Conservation (phyloP, 2,329 filamentous ascomycete species). For the Lachnellula cervina region DNA sequence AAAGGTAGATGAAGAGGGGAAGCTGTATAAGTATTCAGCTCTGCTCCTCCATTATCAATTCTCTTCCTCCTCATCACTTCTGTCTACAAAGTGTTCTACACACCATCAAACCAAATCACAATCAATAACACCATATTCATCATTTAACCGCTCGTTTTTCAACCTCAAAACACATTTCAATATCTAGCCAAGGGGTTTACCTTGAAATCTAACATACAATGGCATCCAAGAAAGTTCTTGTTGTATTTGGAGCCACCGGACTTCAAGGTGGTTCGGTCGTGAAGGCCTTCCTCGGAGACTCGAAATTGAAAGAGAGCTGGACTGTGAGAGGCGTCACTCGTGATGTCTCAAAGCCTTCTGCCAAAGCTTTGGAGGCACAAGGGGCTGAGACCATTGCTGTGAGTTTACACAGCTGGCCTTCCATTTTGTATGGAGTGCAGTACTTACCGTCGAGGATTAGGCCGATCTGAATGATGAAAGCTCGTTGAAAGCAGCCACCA, state of each 20-base stretch:
- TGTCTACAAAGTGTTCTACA: background rate
- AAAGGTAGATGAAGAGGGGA: background rate
- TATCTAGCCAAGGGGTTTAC: background rate
- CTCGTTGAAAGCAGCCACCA: conserved; percentile 33
- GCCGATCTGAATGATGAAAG: conserved; percentile 39
- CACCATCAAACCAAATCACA: background rate
- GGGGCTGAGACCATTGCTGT: conserved; percentile 42
- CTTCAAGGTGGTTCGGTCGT: conserved; percentile 51
- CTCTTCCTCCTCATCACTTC: background rate
- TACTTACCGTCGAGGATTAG: conserved; percentile 10
- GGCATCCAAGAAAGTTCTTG: conserved; percentile 36
- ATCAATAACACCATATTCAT: background rate
- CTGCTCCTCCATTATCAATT: background rate
- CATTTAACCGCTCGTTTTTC: background rate
- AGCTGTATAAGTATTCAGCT: background rate
- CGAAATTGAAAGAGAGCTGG: conserved; percentile 37
- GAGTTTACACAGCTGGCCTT: conserved; percentile 6
- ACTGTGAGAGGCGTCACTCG: conserved; percentile 46
- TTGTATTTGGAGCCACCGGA: conserved; percentile 45
- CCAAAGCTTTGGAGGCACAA: conserved; percentile 35
- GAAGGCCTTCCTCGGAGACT: conserved; percentile 44
- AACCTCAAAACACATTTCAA: too few species aligned
- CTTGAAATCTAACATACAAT: conserved; percentile 11
- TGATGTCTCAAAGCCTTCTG: conserved; percentile 37
- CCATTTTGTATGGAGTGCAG: background rate